These are phyloP conservation scores for Cnidoscolus chayamansa DNA, from an alignment of 441 rosid genomes.

Conservation along the genomic window DNA sequence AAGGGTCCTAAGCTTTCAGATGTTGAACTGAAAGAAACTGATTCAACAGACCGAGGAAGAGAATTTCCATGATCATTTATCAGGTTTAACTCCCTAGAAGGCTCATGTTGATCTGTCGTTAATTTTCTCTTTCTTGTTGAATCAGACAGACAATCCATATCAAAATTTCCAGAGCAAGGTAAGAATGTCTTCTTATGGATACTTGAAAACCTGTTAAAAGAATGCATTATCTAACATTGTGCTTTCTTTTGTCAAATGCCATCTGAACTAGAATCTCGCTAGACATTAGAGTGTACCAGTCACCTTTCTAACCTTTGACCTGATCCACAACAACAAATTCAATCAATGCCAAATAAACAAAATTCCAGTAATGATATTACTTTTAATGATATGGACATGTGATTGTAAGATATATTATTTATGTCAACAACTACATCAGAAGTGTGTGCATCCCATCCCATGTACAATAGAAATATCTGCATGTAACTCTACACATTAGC, in stretches of 20 bases:
- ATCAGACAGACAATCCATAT: background rate
- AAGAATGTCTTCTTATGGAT: background rate
- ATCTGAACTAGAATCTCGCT: background rate
- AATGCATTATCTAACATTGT: background rate
- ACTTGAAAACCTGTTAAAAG: background rate
- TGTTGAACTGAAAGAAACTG: background rate
- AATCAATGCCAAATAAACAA: no score
- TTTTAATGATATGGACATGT: background rate
- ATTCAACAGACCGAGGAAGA: background rate
- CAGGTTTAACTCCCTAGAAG: background rate
- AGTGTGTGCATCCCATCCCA: background rate
- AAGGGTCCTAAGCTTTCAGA: background rate
- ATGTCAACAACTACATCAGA: background rate
- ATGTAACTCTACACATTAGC: no score
- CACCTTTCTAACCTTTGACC: background rate
- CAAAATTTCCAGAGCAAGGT: background rate
- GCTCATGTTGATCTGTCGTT: background rate
- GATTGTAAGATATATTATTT: no score
- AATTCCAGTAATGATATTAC: background rate
- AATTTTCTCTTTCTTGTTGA: slow-evolving; percentile 8
- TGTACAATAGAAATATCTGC: no score
- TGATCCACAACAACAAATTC: background rate
- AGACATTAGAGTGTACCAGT: background rate
- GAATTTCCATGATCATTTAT: background rate
- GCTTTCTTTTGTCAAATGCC: background rate